These are phyloP conservation scores for Schoenoplectus triqueter DNA, from an alignment of 202 grass and related monocot genomes.

Conservation along the genomic window DNA sequence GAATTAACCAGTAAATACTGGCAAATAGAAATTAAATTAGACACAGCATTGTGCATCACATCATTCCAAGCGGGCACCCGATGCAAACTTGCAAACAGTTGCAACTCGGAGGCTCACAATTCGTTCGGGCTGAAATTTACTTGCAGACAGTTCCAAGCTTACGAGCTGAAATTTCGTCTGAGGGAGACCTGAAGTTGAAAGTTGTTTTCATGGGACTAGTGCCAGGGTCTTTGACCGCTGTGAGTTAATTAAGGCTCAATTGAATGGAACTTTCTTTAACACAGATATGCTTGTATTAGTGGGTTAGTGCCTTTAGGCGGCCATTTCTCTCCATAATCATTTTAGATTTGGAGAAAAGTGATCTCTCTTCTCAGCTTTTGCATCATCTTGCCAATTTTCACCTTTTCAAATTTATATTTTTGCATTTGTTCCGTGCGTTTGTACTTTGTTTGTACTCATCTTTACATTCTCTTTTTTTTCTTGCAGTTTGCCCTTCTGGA, in stretches of 20 bases:
- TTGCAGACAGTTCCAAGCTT: not conserved
- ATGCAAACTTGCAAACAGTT: not conserved
- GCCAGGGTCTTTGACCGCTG: not conserved
- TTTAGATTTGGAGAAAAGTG: not conserved
- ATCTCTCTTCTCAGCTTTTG: slow-evolving; percentile 26
- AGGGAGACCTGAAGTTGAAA: not conserved
- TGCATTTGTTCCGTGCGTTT: slow-evolving; percentile 8
- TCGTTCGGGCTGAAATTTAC: not conserved
- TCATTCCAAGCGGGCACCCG: not conserved
- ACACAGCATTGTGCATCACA: not conserved
- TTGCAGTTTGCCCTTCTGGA: not conserved
- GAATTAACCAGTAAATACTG: not conserved
- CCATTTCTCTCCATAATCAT: not conserved
- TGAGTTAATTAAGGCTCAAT: not conserved
- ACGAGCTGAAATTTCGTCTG: not conserved
- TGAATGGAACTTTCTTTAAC: not conserved
- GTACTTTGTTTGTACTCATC: slow-evolving; percentile 22
- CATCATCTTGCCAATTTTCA: slow-evolving; percentile 27
- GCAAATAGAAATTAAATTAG: not conserved
- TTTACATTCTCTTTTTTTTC: not conserved
- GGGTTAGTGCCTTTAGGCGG: not conserved
- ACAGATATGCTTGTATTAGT: not conserved
- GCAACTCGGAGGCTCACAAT: not conserved
- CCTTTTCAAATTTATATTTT: not conserved
- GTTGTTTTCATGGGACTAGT: too few species aligned